A percentile compares a stretch with the other conserved stretches of the same genome.
phyloP scores from a whole-genome alignment of 2,329 filamentous ascomycete genomes.

The Epichloe aotearoae region DNA sequence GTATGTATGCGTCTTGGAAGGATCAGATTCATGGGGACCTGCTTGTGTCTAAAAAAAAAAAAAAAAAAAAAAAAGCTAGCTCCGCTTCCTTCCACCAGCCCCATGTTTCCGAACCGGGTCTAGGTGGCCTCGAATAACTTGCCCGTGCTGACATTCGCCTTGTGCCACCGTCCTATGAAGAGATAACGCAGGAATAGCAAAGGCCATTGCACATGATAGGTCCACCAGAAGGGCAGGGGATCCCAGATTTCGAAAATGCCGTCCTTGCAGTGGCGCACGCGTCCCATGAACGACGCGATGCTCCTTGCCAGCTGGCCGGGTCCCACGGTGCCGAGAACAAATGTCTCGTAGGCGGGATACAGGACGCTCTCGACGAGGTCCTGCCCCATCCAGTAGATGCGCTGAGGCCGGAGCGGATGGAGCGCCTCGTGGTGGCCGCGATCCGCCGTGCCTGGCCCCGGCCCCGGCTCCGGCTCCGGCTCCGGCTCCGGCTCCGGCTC shows the following conservation, averaged over 20 bases:
- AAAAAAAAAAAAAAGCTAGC: too few species aligned
- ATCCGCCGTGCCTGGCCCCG: not conserved
- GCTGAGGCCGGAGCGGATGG: slow-evolving; percentile 11
- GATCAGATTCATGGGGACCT: too few species aligned
- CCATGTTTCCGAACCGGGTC: too few species aligned
- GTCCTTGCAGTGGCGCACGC: slow-evolving; percentile 38
- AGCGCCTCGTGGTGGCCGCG: slow-evolving; percentile 7
- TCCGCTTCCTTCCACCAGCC: too few species aligned
- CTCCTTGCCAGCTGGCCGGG: not conserved
- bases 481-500: too few species aligned
- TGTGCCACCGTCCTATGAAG: slow-evolving; percentile 43
- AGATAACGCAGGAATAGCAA: slow-evolving; percentile 31
- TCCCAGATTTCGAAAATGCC: slow-evolving; percentile 40
- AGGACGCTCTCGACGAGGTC: slow-evolving; percentile 43
- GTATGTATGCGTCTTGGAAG: too few species aligned
- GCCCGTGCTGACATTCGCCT: slow-evolving; percentile 53
- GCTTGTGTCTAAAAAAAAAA: too few species aligned
- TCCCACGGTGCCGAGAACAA: slow-evolving; percentile 12
- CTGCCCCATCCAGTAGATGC: slow-evolving; percentile 53
- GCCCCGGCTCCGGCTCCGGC: too few species aligned
- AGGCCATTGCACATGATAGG: slow-evolving; percentile 45
- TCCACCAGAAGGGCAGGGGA: slow-evolving; percentile 41
- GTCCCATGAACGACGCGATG: slow-evolving; percentile 17
- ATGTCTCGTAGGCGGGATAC: slow-evolving; percentile 25
- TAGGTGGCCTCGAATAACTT: slow-evolving; percentile 17